Conservation (phyloP, 352 stramenopile genomes). For the Pythium plurisporium region DNA sequence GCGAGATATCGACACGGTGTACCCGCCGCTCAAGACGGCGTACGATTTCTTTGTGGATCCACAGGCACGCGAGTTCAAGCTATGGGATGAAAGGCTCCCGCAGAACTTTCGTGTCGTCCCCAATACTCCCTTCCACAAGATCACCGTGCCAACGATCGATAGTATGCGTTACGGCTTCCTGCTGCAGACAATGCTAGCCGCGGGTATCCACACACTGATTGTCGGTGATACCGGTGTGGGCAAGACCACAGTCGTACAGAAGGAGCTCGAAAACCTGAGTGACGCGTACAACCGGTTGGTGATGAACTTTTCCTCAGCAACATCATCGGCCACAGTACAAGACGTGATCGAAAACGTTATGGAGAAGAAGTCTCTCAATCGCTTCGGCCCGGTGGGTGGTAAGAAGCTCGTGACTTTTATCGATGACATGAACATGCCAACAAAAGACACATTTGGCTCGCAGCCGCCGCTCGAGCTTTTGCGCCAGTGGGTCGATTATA, state of each 20-base stretch:
- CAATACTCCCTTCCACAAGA: conserved; percentile 48
- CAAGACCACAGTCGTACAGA: conserved; percentile 84
- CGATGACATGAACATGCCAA: conserved; percentile 95
- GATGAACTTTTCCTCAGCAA: conserved; percentile 91
- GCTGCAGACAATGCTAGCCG: conserved; percentile 69
- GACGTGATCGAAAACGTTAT: conserved; percentile 90
- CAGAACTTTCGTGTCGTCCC: conserved; percentile 62
- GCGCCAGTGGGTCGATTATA: conserved; percentile 93
- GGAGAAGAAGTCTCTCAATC: conserved; percentile 94
- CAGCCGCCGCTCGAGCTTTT: conserved; percentile 93
- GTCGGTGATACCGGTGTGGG: conserved; percentile 88
- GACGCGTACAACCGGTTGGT: conserved; percentile 76
- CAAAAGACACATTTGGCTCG: conserved; percentile 92
- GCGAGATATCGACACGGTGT: conserved; percentile 90
- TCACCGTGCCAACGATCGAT: conserved; percentile 86
- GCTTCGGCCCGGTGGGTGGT: conserved; percentile 84
- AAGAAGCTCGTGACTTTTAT: conserved; percentile 93
- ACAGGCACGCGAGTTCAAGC: conserved; percentile 67
- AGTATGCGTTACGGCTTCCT: conserved; percentile 80
- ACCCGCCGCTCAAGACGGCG: conserved; percentile 87
- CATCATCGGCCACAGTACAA: too few relatives aligned
- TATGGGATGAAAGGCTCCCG: conserved; percentile 73
- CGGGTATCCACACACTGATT: conserved; percentile 81
- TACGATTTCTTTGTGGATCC: conserved; percentile 93
- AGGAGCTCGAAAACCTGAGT: conserved; percentile 74